These are phyloP conservation scores for Asterella californica DNA, from an alignment of 225 moss, liverwort and hornwort genomes.

Conservation along the genomic window DNA sequence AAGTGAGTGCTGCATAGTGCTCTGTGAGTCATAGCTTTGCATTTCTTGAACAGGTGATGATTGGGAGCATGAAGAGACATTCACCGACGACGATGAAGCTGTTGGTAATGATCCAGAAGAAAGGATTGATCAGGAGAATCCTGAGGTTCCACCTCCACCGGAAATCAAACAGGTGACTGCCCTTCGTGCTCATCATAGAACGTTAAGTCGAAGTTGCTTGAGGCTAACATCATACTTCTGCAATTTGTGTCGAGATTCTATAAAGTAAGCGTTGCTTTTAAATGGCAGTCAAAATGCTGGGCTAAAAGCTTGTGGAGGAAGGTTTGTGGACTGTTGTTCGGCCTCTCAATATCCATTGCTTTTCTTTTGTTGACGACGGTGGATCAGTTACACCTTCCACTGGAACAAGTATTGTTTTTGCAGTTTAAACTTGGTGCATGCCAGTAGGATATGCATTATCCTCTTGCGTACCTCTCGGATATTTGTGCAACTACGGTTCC, in stretches of 20 bases:
- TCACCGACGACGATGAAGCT: constrained; percentile 99
- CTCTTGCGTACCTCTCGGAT: no score
- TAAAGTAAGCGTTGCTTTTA: no score
- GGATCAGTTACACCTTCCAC: no score
- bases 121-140: constrained; percentile 82
- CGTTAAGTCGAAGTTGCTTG: neutral
- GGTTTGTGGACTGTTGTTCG: no score
- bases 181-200: neutral
- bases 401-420: no score
- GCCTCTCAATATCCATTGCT: no score
- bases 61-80: constrained; percentile 99
- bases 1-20: neutral
- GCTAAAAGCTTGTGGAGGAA: no score
- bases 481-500: no score
- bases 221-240: neutral
- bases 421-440: no score
- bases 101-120: constrained; percentile 98
- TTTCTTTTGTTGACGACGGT: no score
- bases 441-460: no score
- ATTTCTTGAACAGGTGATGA: constrained; percentile 64
- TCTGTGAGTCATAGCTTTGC: neutral
- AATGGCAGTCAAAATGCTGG: no score
- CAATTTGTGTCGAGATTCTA: neutral
- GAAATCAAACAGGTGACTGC: constrained; percentile 89
- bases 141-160: constrained; percentile 89